Evolutionary conservation across 371 early-diverging fungal genomes (phyloP).

Genomic region (Rhizopus delemar): DNA sequence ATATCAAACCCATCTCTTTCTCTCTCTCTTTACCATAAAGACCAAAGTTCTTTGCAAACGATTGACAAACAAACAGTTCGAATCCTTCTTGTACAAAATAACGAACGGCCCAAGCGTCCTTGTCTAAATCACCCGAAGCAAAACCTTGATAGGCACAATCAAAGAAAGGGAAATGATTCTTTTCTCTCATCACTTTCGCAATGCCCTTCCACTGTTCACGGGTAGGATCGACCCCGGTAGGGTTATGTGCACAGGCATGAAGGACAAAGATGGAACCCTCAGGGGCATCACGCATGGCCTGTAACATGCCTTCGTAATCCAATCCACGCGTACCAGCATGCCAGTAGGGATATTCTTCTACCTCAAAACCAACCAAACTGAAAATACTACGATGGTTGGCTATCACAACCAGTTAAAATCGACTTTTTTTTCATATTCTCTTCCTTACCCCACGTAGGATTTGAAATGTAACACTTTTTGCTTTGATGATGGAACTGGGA

Average conservation of each 20-base stretch:
- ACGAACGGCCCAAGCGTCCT: constrained; percentile 90
- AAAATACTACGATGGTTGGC: constrained; percentile 93
- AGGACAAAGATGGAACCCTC: constrained; percentile 77
- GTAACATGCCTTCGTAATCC: constrained; percentile 76
- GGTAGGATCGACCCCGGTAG: constrained; percentile 95
- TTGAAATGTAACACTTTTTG: constrained; percentile 78
- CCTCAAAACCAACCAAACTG: constrained; percentile 77
- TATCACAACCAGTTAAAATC: constrained; percentile 19
- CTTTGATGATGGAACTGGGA: constrained; percentile 67
- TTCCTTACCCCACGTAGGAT: constrained; percentile 92
- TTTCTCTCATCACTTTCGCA: constrained; percentile 73
- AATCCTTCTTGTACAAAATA: constrained; percentile 90
- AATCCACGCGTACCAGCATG: constrained; percentile 75
- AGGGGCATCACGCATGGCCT: constrained; percentile 70
- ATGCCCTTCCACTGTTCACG: constrained; percentile 90
- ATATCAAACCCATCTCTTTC: too few species aligned
- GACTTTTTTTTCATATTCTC: constrained; percentile 3
- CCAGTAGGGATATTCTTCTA: constrained; percentile 89
- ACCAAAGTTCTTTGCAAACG: constrained; percentile 97
- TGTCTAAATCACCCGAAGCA: constrained; percentile 88
- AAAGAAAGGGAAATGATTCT: constrained; percentile 89
- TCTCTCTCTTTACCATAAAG: constrained; percentile 70
- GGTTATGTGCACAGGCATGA: constrained; percentile 96
- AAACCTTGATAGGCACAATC: constrained; percentile 98
- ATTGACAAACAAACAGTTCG: constrained; percentile 87